A percentile compares a stretch with the other conserved stretches of the same genome.
Evolutionary conservation across 768 basidiomycete species (phyloP).

Genomic region (Peribolospora kevripleyi): DNA sequence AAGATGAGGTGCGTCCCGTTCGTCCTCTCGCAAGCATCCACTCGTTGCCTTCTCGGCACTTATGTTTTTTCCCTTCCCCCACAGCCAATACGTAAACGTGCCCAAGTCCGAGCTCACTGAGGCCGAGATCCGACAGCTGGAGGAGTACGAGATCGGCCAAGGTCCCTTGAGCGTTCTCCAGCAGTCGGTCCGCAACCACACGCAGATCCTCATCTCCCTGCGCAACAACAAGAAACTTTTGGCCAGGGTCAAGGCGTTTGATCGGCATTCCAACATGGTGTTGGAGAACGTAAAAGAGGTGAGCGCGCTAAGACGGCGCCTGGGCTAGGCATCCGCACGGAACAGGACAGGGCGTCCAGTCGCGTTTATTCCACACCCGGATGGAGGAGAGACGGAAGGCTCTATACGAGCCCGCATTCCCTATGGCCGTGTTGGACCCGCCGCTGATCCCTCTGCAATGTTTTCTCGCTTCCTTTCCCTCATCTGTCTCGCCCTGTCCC

Average conservation of each 20-base stretch:
- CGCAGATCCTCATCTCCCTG: constrained; percentile 88
- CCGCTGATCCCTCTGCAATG: too few species aligned
- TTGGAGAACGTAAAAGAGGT: constrained; percentile 97
- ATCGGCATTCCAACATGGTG: constrained; percentile 96
- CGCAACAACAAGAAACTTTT: constrained; percentile 96
- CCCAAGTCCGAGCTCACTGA: constrained; percentile 95
- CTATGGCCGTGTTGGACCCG: too few species aligned
- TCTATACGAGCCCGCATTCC: too few species aligned
- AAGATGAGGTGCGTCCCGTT: too few species aligned
- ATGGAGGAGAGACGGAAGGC: too few species aligned
- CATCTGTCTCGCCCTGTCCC: too few species aligned
- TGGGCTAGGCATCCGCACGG: too few species aligned
- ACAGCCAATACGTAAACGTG: constrained; percentile 85
- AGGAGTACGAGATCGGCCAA: constrained; percentile 96
- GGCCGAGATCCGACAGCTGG: constrained; percentile 77
- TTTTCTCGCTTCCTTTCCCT: too few species aligned
- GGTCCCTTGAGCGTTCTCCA: constrained; percentile 30
- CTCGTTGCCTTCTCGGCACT: too few species aligned
- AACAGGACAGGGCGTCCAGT: too few species aligned
- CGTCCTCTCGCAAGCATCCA: too few species aligned
- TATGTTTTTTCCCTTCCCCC: background rate
- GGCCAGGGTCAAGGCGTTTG: constrained; percentile 91
- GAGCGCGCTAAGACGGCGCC: background rate
- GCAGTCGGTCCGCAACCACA: constrained; percentile 89
- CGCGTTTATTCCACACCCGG: too few species aligned